Evolutionary conservation across 2,329 filamentous ascomycete genomes (phyloP).

Genomic region (Pseudopyricularia cyperi): DNA sequence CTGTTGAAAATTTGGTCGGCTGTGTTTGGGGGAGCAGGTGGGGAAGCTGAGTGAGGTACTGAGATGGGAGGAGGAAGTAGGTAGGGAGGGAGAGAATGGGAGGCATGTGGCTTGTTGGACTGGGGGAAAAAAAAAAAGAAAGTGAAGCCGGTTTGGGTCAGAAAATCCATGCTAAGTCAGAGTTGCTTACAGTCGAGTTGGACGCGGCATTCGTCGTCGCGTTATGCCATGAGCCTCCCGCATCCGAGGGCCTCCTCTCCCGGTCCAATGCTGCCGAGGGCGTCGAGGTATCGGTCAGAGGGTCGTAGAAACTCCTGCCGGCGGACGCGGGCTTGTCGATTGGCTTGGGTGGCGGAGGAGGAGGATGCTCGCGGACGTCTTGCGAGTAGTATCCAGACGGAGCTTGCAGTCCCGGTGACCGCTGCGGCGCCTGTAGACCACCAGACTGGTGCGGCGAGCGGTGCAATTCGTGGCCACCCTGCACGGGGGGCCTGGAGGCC

Average conservation of each 20-base stretch:
- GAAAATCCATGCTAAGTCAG: no score
- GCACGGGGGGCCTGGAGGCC: not conserved
- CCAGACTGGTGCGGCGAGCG: not conserved
- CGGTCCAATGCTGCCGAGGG: constrained; percentile 25
- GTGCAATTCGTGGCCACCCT: not conserved
- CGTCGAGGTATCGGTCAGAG: constrained; percentile 33
- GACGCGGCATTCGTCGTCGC: constrained; percentile 20
- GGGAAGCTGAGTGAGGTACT: not conserved
- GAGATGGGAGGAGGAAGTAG: no score
- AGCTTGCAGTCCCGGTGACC: constrained; percentile 9
- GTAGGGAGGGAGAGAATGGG: constrained; percentile 6
- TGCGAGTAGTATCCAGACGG: constrained; percentile 6
- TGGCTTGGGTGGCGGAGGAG: constrained; percentile 2
- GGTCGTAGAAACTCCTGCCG: constrained; percentile 35
- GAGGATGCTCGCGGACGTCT: constrained; percentile 2
- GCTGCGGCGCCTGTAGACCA: not conserved
- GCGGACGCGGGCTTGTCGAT: constrained; percentile 13
- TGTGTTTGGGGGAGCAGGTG: not conserved
- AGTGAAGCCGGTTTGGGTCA: constrained; percentile 3
- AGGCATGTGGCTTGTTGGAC: constrained; percentile 7
- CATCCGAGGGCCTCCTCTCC: constrained; percentile 32
- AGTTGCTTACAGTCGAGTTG: constrained; percentile 32
- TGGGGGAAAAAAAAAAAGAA: constrained; percentile 4
- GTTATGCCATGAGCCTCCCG: constrained; percentile 27
- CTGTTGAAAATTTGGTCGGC: not conserved